Conservation (phyloP, 805 yeast genomes). For the Torulaspora quercuum region DNA sequence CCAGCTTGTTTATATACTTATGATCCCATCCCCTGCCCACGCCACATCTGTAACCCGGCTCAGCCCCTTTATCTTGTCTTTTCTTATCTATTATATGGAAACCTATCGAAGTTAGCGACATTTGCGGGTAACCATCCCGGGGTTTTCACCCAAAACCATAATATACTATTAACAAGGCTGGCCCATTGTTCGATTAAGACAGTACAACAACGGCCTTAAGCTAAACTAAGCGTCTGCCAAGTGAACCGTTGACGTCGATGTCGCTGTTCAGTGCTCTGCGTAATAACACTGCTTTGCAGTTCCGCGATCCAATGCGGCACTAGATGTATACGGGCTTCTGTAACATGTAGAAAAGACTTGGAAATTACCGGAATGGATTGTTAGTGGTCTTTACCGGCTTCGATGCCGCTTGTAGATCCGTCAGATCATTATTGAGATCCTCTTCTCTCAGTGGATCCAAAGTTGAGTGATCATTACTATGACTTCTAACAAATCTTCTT, state of each 20-base stretch:
- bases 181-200: too few relatives aligned
- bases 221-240: too few relatives aligned
- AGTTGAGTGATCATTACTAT: slow-evolving; percentile 4
- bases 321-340: too few relatives aligned
- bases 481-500: slow-evolving; percentile 5
- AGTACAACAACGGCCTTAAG: too few relatives aligned
- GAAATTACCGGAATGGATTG: slow-evolving; percentile 14
- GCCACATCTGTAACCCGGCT: slow-evolving; percentile 4
- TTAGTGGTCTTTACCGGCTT: slow-evolving; percentile 5
- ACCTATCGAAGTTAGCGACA: too few relatives aligned
- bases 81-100: too few relatives aligned
- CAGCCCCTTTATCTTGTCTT: slow-evolving; percentile 1
- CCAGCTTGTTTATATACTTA: slow-evolving; percentile 6
- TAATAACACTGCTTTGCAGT: too few relatives aligned
- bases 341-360: too few relatives aligned
- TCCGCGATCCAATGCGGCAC: too few relatives aligned
- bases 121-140: slow-evolving; percentile 4
- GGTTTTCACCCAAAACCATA: background rate
- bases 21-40: slow-evolving; percentile 4
- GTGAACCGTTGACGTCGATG: too few relatives aligned
- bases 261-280: too few relatives aligned
- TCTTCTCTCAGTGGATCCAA: slow-evolving; percentile 33
- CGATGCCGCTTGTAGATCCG: slow-evolving; percentile 1
- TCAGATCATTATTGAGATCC: slow-evolving; percentile 14
- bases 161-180: too few relatives aligned